Evolutionary conservation across 768 basidiomycete genomes (phyloP), one percentile per base, ranked within the genome.

Genomic region (Gyrodon lividus): DNA sequence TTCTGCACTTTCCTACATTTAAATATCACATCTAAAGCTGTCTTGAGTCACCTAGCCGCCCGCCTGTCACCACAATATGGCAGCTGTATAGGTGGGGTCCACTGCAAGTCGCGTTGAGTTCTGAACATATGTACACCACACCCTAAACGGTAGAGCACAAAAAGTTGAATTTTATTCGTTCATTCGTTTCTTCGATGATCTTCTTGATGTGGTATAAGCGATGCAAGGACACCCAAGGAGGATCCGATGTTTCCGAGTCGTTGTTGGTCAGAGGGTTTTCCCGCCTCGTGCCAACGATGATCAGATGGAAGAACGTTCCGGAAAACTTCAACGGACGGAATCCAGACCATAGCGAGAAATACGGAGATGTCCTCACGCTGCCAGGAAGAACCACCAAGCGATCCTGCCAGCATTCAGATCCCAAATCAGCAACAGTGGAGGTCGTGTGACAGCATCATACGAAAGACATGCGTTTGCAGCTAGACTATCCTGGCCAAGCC

Each of bases 371-470:
- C 35, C 35, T 37, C n/a, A 17, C 35, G 13, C 35, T 7, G 1
- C 6, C n/a, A 17, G 3, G 30, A 12, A 31, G 30, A 31, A 31
- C 30, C 30, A 1, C 35, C 35, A 5, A 37, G 35, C 3, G 19
- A 12, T 23, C 20, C 16, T 23, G 7, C 16, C 23, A 43, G 26
- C 8, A 14, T 24, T 43, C 24, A 51, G 34, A 52, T 39, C 48
- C 26, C 31, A 42, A 50, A 38, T 30, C 16, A 30, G 26, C 43
- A 55, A 60, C 49, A 60, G 57, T 55, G 53, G 31, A 30, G 23
- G 10, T 47, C 56, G 55, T 63, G 60, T 51, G 58, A 63, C 28
- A 22, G 22, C 35, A 35, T 46, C 53, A 52, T 24, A 26, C 24
- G 24, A 26, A 39, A 47, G 23, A 17, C 43, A 43, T 40, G 31